Evolutionary conservation across 139 green algal species (phyloP), one percentile per base, ranked within the genome.

Genomic region (Ettlia oleoabundans): DNA sequence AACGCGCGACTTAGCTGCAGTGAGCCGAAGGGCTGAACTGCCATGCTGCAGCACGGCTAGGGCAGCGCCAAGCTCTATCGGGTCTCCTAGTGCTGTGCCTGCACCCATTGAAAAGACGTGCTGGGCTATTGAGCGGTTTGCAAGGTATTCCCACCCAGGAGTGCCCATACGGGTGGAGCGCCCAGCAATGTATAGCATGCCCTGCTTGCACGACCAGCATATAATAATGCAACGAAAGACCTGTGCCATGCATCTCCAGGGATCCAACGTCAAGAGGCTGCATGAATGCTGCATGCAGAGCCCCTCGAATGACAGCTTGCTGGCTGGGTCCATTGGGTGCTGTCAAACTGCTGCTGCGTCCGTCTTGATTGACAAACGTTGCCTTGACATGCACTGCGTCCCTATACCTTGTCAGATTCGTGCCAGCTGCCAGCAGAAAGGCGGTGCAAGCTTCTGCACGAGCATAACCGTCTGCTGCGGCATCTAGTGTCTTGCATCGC

Each of bases 301-400:
- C 90, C 19, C 80, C 58, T 4, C 69, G 58, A 18, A 96, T 80
- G 7, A 96, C 84, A 0, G 87, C 79, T n/a, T 89, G 78, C 67
- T 98, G 94, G 30, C 85, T 85, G 13, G 92, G 92, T 0, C 94
- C 93, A 68, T 96, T 92, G 0, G 94, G 93, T 2, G 94, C 94
- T 4, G 94, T 98, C 9, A 98, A 80, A 51, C 90, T 89, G 68
- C 87, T 94, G 61, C 90, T 95, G 58, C 94, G 90, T 19, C 95
- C 95, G 76, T 96, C 95, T 80, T 97, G 94, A 78, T 98, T 98
- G 4, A 98, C 92, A 3, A 88, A 82, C 15, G 84, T 91, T 4
- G 88, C 87, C 0, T 8, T 10, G 8, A 82, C 18, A 4, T 24
- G 8, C 82, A 63, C 28, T 42, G 38, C 51, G 35, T 33, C 1